These are phyloP conservation scores for Ganoderma leucocontextum DNA, from an alignment of 1,284 basidiomycete species.

Conservation along the genomic window DNA sequence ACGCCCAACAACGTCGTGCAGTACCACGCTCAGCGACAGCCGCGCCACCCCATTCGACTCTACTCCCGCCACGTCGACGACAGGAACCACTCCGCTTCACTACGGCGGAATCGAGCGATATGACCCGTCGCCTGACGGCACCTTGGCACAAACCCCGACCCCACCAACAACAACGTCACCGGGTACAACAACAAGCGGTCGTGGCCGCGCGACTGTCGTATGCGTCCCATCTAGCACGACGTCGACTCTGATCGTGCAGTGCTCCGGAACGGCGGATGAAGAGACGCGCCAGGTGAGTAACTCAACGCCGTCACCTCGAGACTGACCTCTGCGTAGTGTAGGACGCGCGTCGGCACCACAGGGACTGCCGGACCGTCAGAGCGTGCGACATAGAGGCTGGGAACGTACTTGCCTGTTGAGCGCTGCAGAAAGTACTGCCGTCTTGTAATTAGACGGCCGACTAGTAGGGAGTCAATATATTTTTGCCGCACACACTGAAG, in stretches of 20 bases:
- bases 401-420: no score
- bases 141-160: slow-evolving; percentile 96
- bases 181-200: slow-evolving; percentile 99
- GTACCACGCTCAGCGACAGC: slow-evolving; percentile 92
- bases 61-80: slow-evolving; percentile 98
- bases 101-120: slow-evolving; percentile 98
- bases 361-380: no score
- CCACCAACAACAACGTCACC: slow-evolving; percentile 98
- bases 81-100: slow-evolving; percentile 94
- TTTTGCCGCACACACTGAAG: no score
- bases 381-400: no score
- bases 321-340: no score
- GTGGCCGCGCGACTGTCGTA: slow-evolving; percentile 99
- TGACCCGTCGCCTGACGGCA: slow-evolving; percentile 98
- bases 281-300: no score
- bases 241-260: slow-evolving; percentile 98
- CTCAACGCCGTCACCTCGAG: no score
- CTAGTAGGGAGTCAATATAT: no score
- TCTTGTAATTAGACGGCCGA: no score
- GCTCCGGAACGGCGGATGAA: slow-evolving; percentile 99
- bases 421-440: no score
- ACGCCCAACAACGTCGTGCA: slow-evolving; percentile 98
- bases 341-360: no score
- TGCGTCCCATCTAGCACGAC: slow-evolving; percentile 99
- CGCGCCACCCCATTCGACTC: slow-evolving; percentile 91